phyloP scores from a whole-genome alignment of 768 basidiomycete species.

The Xanthoconium stramineum region DNA sequence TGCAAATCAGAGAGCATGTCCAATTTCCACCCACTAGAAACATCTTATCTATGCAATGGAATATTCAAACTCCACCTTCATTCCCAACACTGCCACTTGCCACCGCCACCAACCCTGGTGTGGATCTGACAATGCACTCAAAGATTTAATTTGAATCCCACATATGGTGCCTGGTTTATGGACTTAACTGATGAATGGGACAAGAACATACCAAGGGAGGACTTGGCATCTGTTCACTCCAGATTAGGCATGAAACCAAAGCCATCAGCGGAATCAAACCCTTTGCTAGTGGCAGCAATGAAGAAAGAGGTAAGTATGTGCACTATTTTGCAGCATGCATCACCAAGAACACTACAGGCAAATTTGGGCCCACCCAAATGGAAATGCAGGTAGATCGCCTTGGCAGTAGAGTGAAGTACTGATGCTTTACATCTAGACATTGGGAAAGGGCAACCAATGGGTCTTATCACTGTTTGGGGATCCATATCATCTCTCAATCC shows the following conservation, averaged over 20 bases:
- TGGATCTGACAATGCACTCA: constrained; percentile 14
- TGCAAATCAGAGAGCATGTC: no score
- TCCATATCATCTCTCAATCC: constrained; percentile 30
- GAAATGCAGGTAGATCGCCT: constrained; percentile 49
- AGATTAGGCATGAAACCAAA: constrained; percentile 48
- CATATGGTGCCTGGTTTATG: constrained; percentile 14
- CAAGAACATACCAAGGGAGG: constrained; percentile 16
- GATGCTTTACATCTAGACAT: constrained; percentile 36
- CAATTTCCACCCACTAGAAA: no score
- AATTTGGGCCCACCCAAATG: constrained; percentile 50
- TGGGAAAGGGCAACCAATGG: constrained; percentile 63
- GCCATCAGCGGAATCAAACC: constrained; percentile 50
- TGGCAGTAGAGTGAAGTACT: constrained; percentile 9
- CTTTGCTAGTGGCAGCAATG: constrained; percentile 44
- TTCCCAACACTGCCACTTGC: constrained; percentile 24
- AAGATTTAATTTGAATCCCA: not conserved
- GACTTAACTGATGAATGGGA: constrained; percentile 25
- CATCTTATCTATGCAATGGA: no score
- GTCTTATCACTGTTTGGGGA: constrained; percentile 63
- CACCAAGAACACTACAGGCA: constrained; percentile 27
- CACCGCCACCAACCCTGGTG: constrained; percentile 31
- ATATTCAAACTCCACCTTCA: constrained; percentile 28
- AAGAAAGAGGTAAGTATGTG: constrained; percentile 50
- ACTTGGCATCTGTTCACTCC: constrained; percentile 19
- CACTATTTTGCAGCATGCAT: not conserved